Conservation (phyloP, 2,329 filamentous ascomycete species). For the Cladorrhinum sp. region DNA sequence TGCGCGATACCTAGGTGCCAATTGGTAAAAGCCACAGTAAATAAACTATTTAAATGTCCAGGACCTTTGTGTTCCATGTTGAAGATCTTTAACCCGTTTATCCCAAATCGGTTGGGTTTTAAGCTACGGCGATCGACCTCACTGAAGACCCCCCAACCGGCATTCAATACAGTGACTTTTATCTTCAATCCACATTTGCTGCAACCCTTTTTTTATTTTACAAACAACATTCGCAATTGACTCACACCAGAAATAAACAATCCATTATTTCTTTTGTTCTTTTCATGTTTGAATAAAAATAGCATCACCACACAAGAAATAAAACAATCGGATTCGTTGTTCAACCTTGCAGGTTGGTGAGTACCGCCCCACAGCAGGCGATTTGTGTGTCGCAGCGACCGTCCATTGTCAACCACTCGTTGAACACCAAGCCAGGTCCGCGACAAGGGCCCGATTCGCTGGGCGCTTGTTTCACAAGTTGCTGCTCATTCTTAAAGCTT, state of each 20-base stretch:
- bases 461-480: neutral
- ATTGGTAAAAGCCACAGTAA: neutral
- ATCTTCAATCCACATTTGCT: no score
- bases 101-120: neutral
- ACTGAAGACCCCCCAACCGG: neutral
- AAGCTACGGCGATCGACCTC: neutral
- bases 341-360: no score
- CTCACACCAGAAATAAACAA: neutral
- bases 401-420: conserved; percentile 6
- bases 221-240: neutral
- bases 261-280: neutral
- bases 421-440: neutral
- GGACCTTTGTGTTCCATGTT: neutral
- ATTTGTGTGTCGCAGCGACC: neutral
- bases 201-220: neutral
- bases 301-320: neutral
- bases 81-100: neutral
- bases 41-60: neutral
- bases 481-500: neutral
- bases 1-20: neutral
- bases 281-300: neutral
- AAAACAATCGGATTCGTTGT: neutral
- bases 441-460: neutral
- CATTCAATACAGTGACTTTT: neutral
- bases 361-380: neutral